phyloP scores from a whole-genome alignment of 2,329 filamentous ascomycete genomes.

The Tricladium varicosporioides region DNA sequence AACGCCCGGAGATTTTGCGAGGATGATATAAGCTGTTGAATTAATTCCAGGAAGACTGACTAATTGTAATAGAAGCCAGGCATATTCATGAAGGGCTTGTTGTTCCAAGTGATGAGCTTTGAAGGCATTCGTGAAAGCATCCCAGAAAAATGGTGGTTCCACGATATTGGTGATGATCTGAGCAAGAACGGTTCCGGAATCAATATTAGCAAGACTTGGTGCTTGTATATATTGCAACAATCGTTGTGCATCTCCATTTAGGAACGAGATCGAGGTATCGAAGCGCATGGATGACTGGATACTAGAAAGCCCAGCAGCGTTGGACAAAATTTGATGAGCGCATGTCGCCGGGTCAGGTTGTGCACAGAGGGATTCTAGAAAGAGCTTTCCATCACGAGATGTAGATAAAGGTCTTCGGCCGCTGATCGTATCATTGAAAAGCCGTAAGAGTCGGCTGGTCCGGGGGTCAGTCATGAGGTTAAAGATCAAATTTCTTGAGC shows the following conservation, averaged over 20 bases:
- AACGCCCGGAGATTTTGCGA: slow-evolving; percentile 31
- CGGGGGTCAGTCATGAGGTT: slow-evolving; percentile 10
- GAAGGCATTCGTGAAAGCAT: slow-evolving; percentile 33
- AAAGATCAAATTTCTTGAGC: neutral
- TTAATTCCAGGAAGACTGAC: slow-evolving; percentile 35
- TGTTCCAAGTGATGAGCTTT: slow-evolving; percentile 27
- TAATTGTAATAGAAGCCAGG: slow-evolving; percentile 45
- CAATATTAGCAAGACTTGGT: slow-evolving; percentile 23
- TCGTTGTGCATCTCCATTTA: slow-evolving; percentile 39
- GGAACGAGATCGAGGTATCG: slow-evolving; percentile 41
- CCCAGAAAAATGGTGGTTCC: slow-evolving; percentile 51
- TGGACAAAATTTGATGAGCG: slow-evolving; percentile 41
- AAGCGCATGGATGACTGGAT: slow-evolving; percentile 43
- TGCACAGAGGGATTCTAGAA: slow-evolving; percentile 47
- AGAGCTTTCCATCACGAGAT: slow-evolving; percentile 40
- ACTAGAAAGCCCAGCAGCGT: slow-evolving; percentile 33
- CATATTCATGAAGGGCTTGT: slow-evolving; percentile 34
- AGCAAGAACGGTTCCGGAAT: slow-evolving; percentile 37
- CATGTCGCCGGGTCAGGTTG: slow-evolving; percentile 41
- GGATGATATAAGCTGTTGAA: slow-evolving; percentile 24
- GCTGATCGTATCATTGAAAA: slow-evolving; percentile 40
- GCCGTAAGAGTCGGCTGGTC: slow-evolving; percentile 34
- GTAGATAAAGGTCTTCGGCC: slow-evolving; percentile 40
- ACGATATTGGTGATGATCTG: slow-evolving; percentile 45
- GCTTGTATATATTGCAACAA: slow-evolving; percentile 37